Evolutionary conservation across 2,329 filamentous ascomycete species (phyloP).

Genomic region (Epichloe sibirici): DNA sequence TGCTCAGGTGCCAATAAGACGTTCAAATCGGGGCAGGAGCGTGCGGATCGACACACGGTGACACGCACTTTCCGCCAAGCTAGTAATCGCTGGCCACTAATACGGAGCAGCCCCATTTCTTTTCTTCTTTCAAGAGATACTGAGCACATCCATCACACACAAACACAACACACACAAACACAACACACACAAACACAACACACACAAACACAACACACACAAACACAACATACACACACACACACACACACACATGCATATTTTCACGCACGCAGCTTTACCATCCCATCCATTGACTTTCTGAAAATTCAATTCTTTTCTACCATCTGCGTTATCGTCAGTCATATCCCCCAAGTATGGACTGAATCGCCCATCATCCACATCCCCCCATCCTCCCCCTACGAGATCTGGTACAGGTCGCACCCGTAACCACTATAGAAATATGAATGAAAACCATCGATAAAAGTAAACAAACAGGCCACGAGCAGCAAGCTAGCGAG

Average conservation of each 20-base stretch:
- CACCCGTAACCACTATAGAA: background rate
- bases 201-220: background rate
- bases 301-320: background rate
- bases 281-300: background rate
- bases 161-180: too few relatives aligned
- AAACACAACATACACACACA: background rate
- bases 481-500: background rate
- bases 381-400: background rate
- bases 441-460: background rate
- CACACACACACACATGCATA: background rate
- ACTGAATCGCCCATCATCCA: background rate
- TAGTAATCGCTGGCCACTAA: too few relatives aligned
- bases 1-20: too few relatives aligned
- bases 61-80: too few relatives aligned
- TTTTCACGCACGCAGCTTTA: background rate
- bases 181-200: too few relatives aligned
- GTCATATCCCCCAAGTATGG: background rate
- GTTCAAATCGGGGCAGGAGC: too few relatives aligned
- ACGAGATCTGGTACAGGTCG: background rate
- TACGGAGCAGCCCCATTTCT: too few relatives aligned
- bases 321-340: background rate
- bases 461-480: background rate
- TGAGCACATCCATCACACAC: too few relatives aligned
- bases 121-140: too few relatives aligned
- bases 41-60: too few relatives aligned